Conservation (phyloP, 1,139 yeast species). For the Ogataea hybrid region DNA sequence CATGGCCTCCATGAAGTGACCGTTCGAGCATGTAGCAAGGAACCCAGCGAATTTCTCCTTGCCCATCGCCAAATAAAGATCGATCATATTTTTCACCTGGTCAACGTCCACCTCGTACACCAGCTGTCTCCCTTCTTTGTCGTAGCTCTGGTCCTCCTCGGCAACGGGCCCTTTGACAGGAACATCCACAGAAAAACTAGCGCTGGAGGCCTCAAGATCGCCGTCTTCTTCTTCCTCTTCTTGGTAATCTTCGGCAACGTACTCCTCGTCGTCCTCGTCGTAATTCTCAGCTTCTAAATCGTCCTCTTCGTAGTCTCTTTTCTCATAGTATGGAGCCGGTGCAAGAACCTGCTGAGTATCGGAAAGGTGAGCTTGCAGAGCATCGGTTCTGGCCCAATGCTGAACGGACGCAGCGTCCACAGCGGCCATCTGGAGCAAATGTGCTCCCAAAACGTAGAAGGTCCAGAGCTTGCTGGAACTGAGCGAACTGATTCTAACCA, state of each 20-base stretch:
- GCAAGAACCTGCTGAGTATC: neutral
- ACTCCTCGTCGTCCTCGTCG: conserved; percentile 10
- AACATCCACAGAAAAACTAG: conserved; percentile 14
- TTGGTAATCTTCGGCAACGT: neutral
- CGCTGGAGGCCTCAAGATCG: conserved; percentile 7
- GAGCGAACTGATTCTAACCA: conserved; percentile 5
- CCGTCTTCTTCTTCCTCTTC: conserved; percentile 6
- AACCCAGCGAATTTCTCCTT: conserved; percentile 28
- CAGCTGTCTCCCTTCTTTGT: conserved; percentile 20
- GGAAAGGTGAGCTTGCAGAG: neutral
- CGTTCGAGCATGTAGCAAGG: conserved; percentile 26
- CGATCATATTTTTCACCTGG: conserved; percentile 22
- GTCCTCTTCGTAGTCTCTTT: conserved; percentile 4
- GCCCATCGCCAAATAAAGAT: conserved; percentile 23
- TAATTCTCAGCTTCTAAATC: conserved; percentile 5
- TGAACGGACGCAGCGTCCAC: conserved; percentile 9
- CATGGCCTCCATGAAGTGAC: conserved; percentile 24
- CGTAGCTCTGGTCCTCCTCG: conserved; percentile 20
- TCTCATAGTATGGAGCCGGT: conserved; percentile 1
- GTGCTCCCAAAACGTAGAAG: conserved; percentile 5
- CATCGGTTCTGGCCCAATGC: conserved; percentile 7
- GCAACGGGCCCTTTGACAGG: conserved; percentile 27
- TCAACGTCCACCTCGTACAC: conserved; percentile 24
- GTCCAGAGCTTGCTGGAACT: conserved; percentile 6
- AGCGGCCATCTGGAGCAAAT: conserved; percentile 1